Evolutionary conservation across 2,329 filamentous ascomycete genomes (phyloP), one percentile per base, ranked within the genome.

Genomic region (Pezicula carpinea): DNA sequence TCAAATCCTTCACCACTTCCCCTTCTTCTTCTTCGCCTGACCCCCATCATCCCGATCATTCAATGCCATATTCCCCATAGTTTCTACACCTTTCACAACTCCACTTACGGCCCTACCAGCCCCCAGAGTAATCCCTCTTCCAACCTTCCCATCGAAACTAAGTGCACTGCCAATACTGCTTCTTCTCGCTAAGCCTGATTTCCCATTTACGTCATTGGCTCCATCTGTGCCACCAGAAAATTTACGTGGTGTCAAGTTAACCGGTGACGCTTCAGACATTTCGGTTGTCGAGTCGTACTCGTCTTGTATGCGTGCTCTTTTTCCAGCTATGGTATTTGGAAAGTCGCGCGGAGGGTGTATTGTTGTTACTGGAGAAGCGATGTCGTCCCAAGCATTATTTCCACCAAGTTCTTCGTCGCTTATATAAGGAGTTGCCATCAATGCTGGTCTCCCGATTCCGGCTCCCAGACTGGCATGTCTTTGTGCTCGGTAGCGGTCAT

Each of bases 401-500:
- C 38, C 23, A 17, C 38, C 50, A 8, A 42, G 46, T 5, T 59
- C 54, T 31, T 60, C 54, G 15, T 59, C 59, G 32, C 54, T 59
- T 3, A 49, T 15, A 39, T 57, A 57, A 6, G 43, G 34, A 14
- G 32, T 48, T 13, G 43, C 43, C 14, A 51, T 19, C 7, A 54
- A 18, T 2, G 46, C 19, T 18, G 53, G 52, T 29, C 48, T 46
- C 17, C 34, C 51, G 22, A 44, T 43, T 31, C 53, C 45, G 4
- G 50, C 52, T 4, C 55, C 47, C 2, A 64, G 46, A 26, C 54
- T 57, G 17, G 55, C 58, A 44, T 53, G 51, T 19, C 61, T 50
- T 11, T 61, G 61, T 13, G 53, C 56, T 29, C 58, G 49, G 57
- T 83, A 84, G 34, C 71, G 71, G 44, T 76, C 78, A 54, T 79